Percentiles rank a stretch among this genome's conserved stretches.
These are phyloP conservation scores for Aspergillus panamensis DNA, from an alignment of 495 filamentous ascomycete species.

Conservation along the genomic window DNA sequence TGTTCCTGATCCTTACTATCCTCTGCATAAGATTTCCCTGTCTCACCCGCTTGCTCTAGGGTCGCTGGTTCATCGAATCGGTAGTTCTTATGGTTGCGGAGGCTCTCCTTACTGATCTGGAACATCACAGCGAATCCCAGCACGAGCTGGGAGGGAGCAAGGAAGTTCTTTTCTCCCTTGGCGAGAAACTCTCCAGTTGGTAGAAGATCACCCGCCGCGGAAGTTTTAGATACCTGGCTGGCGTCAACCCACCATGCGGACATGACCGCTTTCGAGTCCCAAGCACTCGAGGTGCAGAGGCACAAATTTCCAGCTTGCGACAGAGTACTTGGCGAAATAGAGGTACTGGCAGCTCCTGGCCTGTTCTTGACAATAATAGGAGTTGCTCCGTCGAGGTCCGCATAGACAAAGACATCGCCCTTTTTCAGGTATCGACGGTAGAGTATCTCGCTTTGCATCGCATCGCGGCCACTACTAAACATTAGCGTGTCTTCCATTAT, in stretches of 20 bases:
- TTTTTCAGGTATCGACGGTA: constrained; percentile 81
- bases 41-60: constrained; percentile 1
- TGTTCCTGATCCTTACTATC: constrained; percentile 29
- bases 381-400: constrained; percentile 80
- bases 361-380: constrained; percentile 85
- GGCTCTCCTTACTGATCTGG: constrained; percentile 84
- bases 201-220: constrained; percentile 73
- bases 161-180: constrained; percentile 79
- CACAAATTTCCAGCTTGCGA: constrained; percentile 83
- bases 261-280: constrained; percentile 96
- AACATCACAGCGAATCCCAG: constrained; percentile 87
- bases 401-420: constrained; percentile 89
- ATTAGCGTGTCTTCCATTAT: constrained; percentile 11
- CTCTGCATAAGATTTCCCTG: neutral
- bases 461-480: constrained; percentile 66
- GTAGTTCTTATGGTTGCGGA: constrained; percentile 69
- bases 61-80: constrained; percentile 30
- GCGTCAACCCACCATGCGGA: constrained; percentile 89
- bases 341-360: constrained; percentile 65
- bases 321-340: constrained; percentile 86
- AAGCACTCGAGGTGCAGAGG: constrained; percentile 79
- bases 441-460: constrained; percentile 86
- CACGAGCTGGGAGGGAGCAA: constrained; percentile 83
- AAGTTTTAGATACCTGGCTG: constrained; percentile 82
- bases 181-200: constrained; percentile 73